Conservation (phyloP, 2,329 filamentous ascomycete genomes). For the Claviceps sp. region DNA sequence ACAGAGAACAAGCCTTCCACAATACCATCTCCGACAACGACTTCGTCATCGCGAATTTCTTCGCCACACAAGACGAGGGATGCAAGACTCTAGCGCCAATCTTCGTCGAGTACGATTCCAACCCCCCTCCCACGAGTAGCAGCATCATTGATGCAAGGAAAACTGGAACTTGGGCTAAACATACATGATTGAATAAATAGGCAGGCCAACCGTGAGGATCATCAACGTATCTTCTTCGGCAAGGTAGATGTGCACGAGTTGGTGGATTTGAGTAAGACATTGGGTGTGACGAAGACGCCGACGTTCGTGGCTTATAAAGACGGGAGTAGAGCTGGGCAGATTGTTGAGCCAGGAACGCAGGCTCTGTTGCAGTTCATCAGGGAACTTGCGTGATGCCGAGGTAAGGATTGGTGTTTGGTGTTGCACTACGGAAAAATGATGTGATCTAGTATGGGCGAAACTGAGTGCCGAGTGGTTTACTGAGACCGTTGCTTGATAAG, state of each 20-base stretch:
- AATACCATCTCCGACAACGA: background rate
- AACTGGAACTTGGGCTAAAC: background rate
- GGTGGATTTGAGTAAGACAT: background rate
- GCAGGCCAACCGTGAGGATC: slow-evolving; percentile 3
- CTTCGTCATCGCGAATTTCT: slow-evolving; percentile 4
- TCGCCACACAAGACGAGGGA: slow-evolving; percentile 1
- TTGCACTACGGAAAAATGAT: no score
- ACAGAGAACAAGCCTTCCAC: slow-evolving; percentile 1
- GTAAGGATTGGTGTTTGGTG: background rate
- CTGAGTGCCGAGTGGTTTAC: no score
- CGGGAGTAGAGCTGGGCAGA: background rate
- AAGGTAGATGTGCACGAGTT: slow-evolving; percentile 5
- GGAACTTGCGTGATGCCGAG: background rate
- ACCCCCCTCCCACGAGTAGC: background rate
- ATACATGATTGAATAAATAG: background rate
- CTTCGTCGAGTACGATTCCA: slow-evolving; percentile 4
- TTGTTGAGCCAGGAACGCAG: slow-evolving; percentile 2
- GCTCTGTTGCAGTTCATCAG: slow-evolving; percentile 3
- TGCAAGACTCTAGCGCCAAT: slow-evolving; percentile 4
- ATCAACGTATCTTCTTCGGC: background rate
- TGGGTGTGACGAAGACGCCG: background rate
- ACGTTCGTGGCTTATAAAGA: slow-evolving; percentile 2
- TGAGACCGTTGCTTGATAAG: no score
- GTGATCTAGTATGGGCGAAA: no score
- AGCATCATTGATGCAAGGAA: background rate